These are phyloP conservation scores for Phylloporus sp. DNA, from an alignment of 768 basidiomycete genomes.

Conservation along the genomic window DNA sequence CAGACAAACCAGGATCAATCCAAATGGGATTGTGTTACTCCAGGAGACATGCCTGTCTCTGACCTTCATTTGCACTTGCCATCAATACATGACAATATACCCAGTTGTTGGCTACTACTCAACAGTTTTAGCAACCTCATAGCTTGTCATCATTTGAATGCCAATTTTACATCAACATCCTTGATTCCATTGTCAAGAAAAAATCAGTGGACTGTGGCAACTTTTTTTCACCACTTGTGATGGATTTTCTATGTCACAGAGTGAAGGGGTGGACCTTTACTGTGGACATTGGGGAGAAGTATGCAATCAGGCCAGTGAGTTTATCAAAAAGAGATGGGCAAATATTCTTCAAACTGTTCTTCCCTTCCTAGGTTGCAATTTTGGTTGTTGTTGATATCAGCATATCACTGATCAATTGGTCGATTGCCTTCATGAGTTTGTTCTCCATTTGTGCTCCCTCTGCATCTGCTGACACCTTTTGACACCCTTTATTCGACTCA, in stretches of 20 bases:
- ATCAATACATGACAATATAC: slow-evolving; percentile 1
- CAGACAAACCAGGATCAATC: slow-evolving; percentile 1
- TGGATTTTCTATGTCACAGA: neutral
- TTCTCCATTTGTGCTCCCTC: too few species aligned
- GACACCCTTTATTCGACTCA: too few species aligned
- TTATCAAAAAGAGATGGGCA: too few species aligned
- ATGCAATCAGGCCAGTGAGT: too few species aligned
- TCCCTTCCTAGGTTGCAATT: too few species aligned
- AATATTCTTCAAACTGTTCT: too few species aligned
- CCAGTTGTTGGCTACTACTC: neutral
- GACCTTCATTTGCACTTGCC: neutral
- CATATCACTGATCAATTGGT: too few species aligned
- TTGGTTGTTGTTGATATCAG: too few species aligned
- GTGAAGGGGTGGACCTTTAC: neutral
- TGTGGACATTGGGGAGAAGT: neutral
- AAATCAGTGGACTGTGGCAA: neutral
- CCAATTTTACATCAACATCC: neutral
- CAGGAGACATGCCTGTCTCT: neutral
- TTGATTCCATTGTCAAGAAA: slow-evolving; percentile 1
- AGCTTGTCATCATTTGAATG: neutral
- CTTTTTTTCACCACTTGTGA: slow-evolving; percentile 1
- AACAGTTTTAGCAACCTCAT: neutral
- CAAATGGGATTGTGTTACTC: slow-evolving; percentile 1
- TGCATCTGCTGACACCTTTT: too few species aligned
- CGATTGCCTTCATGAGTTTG: too few species aligned